Conservation (phyloP, 306 rosid genomes). For the Cajanus cajan region DNA sequence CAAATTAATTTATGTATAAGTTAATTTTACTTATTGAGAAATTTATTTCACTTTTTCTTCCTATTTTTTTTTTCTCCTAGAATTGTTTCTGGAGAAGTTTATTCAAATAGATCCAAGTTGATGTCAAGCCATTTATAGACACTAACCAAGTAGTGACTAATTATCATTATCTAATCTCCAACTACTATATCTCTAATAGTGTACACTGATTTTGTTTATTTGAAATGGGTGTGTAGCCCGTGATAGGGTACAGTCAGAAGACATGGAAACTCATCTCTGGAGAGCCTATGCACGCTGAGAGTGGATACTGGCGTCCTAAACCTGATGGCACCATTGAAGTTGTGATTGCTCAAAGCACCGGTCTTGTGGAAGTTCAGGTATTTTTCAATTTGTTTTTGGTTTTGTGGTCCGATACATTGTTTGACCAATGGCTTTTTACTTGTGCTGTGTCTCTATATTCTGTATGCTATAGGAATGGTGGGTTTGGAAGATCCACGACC, state of each 20-base stretch:
- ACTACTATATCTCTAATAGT: too few species aligned
- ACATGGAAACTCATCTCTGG: slow-evolving; percentile 77
- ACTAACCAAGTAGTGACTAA: too few species aligned
- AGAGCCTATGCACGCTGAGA: slow-evolving; percentile 88
- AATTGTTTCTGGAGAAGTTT: too few species aligned
- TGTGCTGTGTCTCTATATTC: neutral
- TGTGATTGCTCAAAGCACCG: slow-evolving; percentile 84
- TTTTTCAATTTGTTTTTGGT: slow-evolving; percentile 1
- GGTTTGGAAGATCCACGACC: neutral
- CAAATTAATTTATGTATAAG: too few species aligned
- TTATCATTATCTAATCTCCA: too few species aligned
- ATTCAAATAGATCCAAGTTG: too few species aligned
- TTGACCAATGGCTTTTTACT: neutral
- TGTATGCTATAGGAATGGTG: neutral
- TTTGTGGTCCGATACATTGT: neutral
- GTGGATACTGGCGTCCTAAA: slow-evolving; percentile 85
- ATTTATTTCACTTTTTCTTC: too few species aligned
- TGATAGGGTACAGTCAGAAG: slow-evolving; percentile 74
- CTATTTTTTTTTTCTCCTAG: too few species aligned
- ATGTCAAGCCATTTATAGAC: too few species aligned
- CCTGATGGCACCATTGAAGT: slow-evolving; percentile 76
- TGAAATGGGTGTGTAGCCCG: slow-evolving; percentile 55
- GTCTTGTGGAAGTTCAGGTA: slow-evolving; percentile 87
- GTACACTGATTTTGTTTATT: slow-evolving; percentile 12
- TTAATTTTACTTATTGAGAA: too few species aligned